phyloP scores from a whole-genome alignment of 208 protist species.

The Leishmania braziliensis region DNA sequence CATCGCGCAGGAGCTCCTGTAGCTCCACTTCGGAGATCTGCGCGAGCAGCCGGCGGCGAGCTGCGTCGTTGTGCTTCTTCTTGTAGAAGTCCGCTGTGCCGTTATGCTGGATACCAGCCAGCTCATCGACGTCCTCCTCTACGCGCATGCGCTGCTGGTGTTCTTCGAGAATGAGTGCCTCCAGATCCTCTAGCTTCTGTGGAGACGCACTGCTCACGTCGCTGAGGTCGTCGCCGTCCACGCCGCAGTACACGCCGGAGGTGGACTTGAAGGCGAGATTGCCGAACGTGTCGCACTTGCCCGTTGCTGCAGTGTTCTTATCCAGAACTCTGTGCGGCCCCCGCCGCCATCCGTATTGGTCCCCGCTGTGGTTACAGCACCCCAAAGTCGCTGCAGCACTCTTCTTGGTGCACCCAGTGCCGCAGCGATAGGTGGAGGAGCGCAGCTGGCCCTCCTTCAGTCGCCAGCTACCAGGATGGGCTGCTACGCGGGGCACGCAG shows the following conservation, averaged over 20 bases:
- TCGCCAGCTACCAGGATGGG: constrained; percentile 74
- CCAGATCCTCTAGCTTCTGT: constrained; percentile 74
- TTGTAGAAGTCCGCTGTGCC: constrained; percentile 61
- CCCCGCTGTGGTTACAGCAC: constrained; percentile 61
- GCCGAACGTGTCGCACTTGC: constrained; percentile 81
- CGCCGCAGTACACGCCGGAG: constrained; percentile 17
- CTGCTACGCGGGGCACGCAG: constrained; percentile 67
- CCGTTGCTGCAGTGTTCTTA: constrained; percentile 66
- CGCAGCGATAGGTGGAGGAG: constrained; percentile 47
- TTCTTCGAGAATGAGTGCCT: constrained; percentile 73
- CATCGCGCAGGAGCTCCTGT: constrained; percentile 63
- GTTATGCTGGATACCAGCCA: constrained; percentile 46
- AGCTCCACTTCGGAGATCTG: constrained; percentile 55
- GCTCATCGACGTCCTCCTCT: constrained; percentile 63
- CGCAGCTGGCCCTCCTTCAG: constrained; percentile 59
- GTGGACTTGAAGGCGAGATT: constrained; percentile 77
- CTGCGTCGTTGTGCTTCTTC: constrained; percentile 38
- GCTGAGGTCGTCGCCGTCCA: constrained; percentile 31
- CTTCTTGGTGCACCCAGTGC: constrained; percentile 46
- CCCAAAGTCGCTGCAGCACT: constrained; percentile 5
- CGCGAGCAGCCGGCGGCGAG: constrained; percentile 31
- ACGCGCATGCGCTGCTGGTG: constrained; percentile 59
- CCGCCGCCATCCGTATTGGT: constrained; percentile 65
- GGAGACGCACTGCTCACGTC: constrained; percentile 65
- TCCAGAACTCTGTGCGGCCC: constrained; percentile 66